Evolutionary conservation across 1,139 yeast species (phyloP).

Genomic region (Candida freyschussii): DNA sequence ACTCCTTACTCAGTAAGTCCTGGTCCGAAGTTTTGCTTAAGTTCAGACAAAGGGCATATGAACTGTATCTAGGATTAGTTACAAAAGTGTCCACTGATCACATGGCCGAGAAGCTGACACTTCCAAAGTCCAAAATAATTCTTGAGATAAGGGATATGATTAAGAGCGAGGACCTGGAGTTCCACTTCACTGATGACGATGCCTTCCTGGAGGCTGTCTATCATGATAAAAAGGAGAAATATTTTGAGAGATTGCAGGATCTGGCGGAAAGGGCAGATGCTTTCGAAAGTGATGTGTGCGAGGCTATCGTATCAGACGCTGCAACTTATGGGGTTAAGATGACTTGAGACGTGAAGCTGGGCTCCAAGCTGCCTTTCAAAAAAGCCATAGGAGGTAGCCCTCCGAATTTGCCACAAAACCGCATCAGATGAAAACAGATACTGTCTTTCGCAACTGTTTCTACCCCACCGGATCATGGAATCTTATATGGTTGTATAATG

Average conservation of each 20-base stretch:
- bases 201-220: conserved; percentile 13
- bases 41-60: conserved; percentile 22
- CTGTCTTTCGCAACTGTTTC: too few species aligned
- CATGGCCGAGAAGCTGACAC: conserved; percentile 18
- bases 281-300: conserved; percentile 10
- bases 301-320: too few species aligned
- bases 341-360: too few species aligned
- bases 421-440: too few species aligned
- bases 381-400: too few species aligned
- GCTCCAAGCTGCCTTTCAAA: too few species aligned
- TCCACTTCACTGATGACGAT: conserved; percentile 11
- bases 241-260: conserved; percentile 15
- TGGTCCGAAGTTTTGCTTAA: conserved; percentile 21
- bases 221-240: conserved; percentile 12
- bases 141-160: conserved; percentile 18
- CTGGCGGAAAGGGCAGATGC: conserved; percentile 19
- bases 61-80: conserved; percentile 23
- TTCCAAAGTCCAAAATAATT: conserved; percentile 13
- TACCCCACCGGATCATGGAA: too few species aligned
- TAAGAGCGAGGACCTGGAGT: conserved; percentile 13
- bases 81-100: conserved; percentile 19
- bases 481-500: too few species aligned
- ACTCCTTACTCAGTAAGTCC: conserved; percentile 13
- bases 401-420: too few species aligned
- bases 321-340: too few species aligned